Conservation (phyloP, 2,329 filamentous ascomycete species). For the Colletotrichum agaves region DNA sequence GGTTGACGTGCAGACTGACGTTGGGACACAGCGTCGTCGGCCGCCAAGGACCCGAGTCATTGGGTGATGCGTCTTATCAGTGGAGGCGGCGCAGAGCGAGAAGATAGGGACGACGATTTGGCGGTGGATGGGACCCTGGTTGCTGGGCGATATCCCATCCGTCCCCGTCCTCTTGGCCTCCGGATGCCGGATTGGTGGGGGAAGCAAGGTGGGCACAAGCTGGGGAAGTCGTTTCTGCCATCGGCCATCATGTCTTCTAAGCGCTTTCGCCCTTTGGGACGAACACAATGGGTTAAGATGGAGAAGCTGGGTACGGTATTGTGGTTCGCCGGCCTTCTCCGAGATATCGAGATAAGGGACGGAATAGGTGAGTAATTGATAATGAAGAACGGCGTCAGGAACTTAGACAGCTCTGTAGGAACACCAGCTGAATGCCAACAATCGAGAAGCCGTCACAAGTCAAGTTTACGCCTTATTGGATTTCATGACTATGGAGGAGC, state of each 20-base stretch:
- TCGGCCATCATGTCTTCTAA: neutral
- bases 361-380: neutral
- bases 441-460: neutral
- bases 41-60: conserved; percentile 19
- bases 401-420: neutral
- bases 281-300: neutral
- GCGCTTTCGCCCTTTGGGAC: conserved; percentile 11
- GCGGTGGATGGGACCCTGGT: neutral
- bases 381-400: neutral
- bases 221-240: neutral
- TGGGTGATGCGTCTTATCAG: conserved; percentile 31
- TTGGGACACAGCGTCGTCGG: conserved; percentile 8
- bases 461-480: neutral
- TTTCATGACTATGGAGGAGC: neutral
- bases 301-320: neutral
- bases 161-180: conserved; percentile 28
- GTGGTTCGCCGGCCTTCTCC: conserved; percentile 2
- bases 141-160: conserved; percentile 26
- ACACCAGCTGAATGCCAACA: neutral
- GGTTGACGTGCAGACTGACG: conserved; percentile 30
- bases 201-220: conserved; percentile 3
- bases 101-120: conserved; percentile 20
- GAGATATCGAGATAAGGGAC: conserved; percentile 9
- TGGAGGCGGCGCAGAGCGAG: conserved; percentile 20
- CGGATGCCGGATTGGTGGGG: conserved; percentile 23